Conservation (phyloP, 768 basidiomycete genomes). For the Amanita rimosa region DNA sequence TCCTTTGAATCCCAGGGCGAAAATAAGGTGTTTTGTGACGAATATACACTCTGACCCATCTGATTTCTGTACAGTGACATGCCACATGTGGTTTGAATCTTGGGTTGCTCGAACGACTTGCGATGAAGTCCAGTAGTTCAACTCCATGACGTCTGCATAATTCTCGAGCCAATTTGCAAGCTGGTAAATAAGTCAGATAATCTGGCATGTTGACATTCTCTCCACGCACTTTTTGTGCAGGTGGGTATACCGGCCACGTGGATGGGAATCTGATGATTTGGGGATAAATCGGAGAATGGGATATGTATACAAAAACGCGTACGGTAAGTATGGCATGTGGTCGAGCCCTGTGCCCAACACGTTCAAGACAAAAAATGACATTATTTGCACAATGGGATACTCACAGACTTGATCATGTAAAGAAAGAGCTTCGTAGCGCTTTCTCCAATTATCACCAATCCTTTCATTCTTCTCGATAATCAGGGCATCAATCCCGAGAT, state of each 20-base stretch:
- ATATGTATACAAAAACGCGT: conserved; percentile 12
- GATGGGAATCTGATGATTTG: conserved; percentile 34
- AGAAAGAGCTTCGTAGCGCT: conserved; percentile 55
- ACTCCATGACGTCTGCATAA: conserved; percentile 25
- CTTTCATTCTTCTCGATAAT: conserved; percentile 54
- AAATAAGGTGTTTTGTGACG: conserved; percentile 36
- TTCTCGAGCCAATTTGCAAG: conserved; percentile 22
- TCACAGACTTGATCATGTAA: conserved; percentile 59
- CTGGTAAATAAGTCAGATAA: conserved; percentile 9
- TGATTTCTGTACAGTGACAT: conserved; percentile 24
- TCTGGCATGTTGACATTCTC: background rate
- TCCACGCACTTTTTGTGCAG: conserved; percentile 34
- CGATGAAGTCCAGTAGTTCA: conserved; percentile 40
- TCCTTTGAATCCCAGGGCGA: conserved; percentile 41
- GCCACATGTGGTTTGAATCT: conserved; percentile 27
- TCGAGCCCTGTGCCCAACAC: conserved; percentile 28
- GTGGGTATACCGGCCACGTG: conserved; percentile 48
- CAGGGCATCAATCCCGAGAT: conserved; percentile 40
- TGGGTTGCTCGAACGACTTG: conserved; percentile 22
- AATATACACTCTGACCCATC: conserved; percentile 26
- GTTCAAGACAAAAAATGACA: background rate
- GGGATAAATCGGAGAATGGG: background rate
- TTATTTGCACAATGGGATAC: conserved; percentile 16
- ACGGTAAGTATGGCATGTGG: conserved; percentile 55
- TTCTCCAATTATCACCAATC: conserved; percentile 58